phyloP scores from a whole-genome alignment of 768 basidiomycete species.

The Pluteus cervinus region DNA sequence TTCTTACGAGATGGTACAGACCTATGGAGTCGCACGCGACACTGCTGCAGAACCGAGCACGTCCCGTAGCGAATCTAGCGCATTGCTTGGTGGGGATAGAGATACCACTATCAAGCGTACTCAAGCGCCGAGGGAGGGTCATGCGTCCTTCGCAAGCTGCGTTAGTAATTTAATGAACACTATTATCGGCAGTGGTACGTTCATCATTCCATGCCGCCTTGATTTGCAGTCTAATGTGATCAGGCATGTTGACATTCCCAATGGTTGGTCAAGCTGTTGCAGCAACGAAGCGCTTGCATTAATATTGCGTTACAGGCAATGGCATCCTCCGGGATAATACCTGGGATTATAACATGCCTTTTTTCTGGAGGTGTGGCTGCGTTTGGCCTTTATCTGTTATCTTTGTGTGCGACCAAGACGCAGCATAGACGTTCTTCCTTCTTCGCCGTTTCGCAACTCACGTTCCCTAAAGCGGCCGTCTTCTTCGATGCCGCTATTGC shows the following conservation, averaged over 20 bases:
- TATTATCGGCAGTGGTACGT: conserved; percentile 83
- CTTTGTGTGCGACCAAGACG: conserved; percentile 73
- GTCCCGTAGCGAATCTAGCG: conserved; percentile 44
- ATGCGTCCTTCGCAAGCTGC: conserved; percentile 61
- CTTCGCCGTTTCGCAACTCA: conserved; percentile 76
- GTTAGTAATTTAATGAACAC: conserved; percentile 84
- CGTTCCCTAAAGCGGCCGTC: conserved; percentile 81
- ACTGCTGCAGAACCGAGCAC: conserved; percentile 24
- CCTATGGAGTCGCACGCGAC: conserved; percentile 54
- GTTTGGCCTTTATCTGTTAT: conserved; percentile 87
- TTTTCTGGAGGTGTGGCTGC: conserved; percentile 72
- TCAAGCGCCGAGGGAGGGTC: conserved; percentile 43
- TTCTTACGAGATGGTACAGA: conserved; percentile 59
- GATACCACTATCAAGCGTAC: conserved; percentile 13
- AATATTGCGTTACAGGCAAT: conserved; percentile 52
- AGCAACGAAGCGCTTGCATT: conserved; percentile 4
- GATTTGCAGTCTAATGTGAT: conserved; percentile 3
- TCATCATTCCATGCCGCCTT: conserved; percentile 5
- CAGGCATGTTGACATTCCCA: conserved; percentile 88
- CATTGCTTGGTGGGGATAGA: conserved; percentile 48
- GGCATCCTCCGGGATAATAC: conserved; percentile 85
- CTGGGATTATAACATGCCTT: conserved; percentile 83
- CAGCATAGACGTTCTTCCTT: conserved; percentile 76
- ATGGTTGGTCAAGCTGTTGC: conserved; percentile 40
- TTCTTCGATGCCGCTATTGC: conserved; percentile 95